phyloP scores from a whole-genome alignment of 768 basidiomycete species.

The Chalciporus chontae region DNA sequence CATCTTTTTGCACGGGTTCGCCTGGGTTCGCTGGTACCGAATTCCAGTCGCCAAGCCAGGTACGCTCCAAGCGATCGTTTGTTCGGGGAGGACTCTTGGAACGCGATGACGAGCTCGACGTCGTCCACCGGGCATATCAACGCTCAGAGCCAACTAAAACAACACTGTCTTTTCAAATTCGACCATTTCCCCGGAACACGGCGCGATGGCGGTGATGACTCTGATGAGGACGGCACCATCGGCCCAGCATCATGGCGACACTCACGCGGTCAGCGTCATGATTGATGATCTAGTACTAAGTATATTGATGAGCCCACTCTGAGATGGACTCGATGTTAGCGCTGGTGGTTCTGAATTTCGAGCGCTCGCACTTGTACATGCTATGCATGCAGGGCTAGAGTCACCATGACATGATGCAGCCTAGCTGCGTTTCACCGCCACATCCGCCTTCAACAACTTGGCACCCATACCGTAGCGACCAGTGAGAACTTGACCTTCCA shows the following conservation, averaged over 20 bases:
- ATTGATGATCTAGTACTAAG: not conserved
- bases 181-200: slow-evolving; percentile 25
- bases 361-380: too few relatives aligned
- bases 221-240: not conserved
- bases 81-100: not conserved
- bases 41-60: slow-evolving; percentile 17
- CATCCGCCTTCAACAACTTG: too few relatives aligned
- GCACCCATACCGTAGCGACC: too few relatives aligned
- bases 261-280: not conserved
- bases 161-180: not conserved
- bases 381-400: too few relatives aligned
- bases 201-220: slow-evolving; percentile 19
- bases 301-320: too few relatives aligned
- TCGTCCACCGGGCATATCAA: not conserved
- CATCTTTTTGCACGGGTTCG: slow-evolving; percentile 1
- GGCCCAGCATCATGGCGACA: not conserved
- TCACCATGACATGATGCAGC: too few relatives aligned
- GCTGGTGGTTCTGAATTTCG: too few relatives aligned
- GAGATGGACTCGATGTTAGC: too few relatives aligned
- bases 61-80: not conserved
- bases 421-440: too few relatives aligned
- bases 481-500: too few relatives aligned
- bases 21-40: slow-evolving; percentile 3
- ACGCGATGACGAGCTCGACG: not conserved
- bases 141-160: too few relatives aligned